Evolutionary conservation across 371 early-diverging fungal genomes (phyloP).

Genomic region (Zychaea mexicana): DNA sequence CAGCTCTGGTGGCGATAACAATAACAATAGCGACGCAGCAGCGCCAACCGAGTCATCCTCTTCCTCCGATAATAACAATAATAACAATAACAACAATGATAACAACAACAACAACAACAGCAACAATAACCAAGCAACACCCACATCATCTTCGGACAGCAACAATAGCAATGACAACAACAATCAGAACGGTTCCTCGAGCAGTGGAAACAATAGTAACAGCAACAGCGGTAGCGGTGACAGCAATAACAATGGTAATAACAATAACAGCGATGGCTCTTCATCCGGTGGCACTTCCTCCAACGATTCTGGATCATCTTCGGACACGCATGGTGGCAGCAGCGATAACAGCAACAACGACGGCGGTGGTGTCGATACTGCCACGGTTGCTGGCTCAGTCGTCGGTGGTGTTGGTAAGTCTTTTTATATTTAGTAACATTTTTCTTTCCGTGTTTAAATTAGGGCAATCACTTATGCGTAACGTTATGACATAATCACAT

Average conservation of each 20-base stretch:
- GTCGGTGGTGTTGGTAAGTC: conserved; percentile 22
- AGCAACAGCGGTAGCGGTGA: neutral
- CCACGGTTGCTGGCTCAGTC: conserved; percentile 12
- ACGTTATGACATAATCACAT: neutral
- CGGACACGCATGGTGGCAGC: neutral
- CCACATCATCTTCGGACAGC: conserved; percentile 2
- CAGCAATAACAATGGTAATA: conserved; percentile 7
- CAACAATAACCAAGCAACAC: neutral
- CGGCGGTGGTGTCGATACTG: conserved; percentile 4
- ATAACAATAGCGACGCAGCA: neutral
- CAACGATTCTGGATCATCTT: neutral
- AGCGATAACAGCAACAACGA: neutral
- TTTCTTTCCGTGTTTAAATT: neutral
- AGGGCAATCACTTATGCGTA: conserved; percentile 1
- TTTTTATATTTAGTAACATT: neutral
- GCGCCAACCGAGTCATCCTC: neutral
- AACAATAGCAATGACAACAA: neutral
- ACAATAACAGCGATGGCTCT: conserved; percentile 8
- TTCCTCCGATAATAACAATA: neutral
- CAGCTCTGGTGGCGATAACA: neutral
- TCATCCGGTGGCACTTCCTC: neutral
- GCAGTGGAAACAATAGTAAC: neutral
- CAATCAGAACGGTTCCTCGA: neutral
- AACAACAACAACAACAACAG: neutral
- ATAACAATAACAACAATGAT: neutral